Conservation (phyloP, 805 yeast species). For the Kodamaea laetipori region DNA sequence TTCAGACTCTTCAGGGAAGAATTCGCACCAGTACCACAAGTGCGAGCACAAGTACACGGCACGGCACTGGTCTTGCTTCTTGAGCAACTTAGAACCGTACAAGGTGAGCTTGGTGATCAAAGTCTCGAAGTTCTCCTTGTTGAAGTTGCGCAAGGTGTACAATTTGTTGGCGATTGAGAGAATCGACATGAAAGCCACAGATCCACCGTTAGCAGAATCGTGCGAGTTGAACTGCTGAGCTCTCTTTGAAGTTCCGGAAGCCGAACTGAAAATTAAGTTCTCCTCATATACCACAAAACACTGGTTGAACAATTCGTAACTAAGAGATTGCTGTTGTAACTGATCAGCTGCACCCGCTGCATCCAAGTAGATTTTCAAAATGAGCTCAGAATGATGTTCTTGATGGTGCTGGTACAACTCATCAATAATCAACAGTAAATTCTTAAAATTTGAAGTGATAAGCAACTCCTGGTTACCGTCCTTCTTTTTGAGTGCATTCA, state of each 20-base stretch:
- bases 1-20: conserved; percentile 26
- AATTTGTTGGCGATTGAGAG: conserved; percentile 49
- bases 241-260: conserved; percentile 11
- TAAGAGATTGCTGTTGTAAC: conserved; percentile 63
- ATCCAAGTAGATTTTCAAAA: conserved; percentile 57
- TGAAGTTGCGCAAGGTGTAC: conserved; percentile 45
- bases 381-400: conserved; percentile 32
- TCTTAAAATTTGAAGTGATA: conserved; percentile 65
- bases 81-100: conserved; percentile 83
- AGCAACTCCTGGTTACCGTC: conserved; percentile 18
- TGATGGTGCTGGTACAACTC: conserved; percentile 56
- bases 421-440: conserved; percentile 65
- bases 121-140: conserved; percentile 72
- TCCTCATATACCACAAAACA: conserved; percentile 84
- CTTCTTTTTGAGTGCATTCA: conserved; percentile 31
- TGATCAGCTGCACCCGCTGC: conserved; percentile 83
- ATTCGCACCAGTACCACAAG: conserved; percentile 88
- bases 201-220: conserved; percentile 47
- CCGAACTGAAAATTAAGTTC: conserved; percentile 32
- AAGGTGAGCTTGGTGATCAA: conserved; percentile 83
- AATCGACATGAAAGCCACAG: conserved; percentile 51
- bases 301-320: conserved; percentile 87
- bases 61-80: conserved; percentile 93
- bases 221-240: conserved; percentile 29
- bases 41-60: conserved; percentile 87